A percentile compares a stretch with the other conserved stretches of the same genome.
These are phyloP conservation scores for Bjerkandera adusta DNA, from an alignment of 1,284 basidiomycete species.

Conservation along the genomic window DNA sequence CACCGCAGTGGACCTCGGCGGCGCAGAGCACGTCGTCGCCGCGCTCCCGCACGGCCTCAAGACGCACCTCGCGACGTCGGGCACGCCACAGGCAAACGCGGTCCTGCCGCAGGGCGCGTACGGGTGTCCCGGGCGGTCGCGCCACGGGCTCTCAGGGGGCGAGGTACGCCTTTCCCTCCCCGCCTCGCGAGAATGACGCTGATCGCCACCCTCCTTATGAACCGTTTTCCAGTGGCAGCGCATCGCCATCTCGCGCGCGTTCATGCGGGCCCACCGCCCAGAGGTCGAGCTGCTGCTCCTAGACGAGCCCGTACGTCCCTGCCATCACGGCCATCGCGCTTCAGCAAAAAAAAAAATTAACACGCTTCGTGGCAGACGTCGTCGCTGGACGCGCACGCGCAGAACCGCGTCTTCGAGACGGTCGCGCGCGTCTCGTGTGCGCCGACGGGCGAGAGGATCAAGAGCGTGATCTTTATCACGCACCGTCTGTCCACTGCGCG, in stretches of 20 bases:
- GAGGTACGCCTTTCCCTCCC: slow-evolving; percentile 45
- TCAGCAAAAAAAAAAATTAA: not conserved
- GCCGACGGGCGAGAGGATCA: slow-evolving; percentile 51
- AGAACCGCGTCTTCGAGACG: slow-evolving; percentile 75
- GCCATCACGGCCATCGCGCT: not conserved
- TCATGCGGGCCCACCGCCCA: slow-evolving; percentile 76
- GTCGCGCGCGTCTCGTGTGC: slow-evolving; percentile 60
- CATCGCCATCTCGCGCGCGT: slow-evolving; percentile 78
- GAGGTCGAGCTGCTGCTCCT: slow-evolving; percentile 76
- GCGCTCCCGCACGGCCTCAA: slow-evolving; percentile 63
- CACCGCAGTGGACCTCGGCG: slow-evolving; percentile 61
- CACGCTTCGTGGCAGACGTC: slow-evolving; percentile 51
- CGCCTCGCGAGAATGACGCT: not conserved
- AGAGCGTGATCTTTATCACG: slow-evolving; percentile 82
- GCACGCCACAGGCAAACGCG: not conserved
- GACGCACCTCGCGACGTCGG: slow-evolving; percentile 44
- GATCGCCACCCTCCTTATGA: slow-evolving; percentile 12
- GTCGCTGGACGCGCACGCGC: slow-evolving; percentile 77
- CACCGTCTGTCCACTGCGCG: slow-evolving; percentile 79
- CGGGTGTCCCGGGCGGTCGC: slow-evolving; percentile 28
- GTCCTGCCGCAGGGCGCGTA: slow-evolving; percentile 11
- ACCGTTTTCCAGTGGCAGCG: slow-evolving; percentile 86
- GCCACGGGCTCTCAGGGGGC: slow-evolving; percentile 74
- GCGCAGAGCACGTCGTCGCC: slow-evolving; percentile 60
- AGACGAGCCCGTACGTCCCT: slow-evolving; percentile 67